Percentiles rank a stretch among this genome's conserved stretches.
These are phyloP conservation scores for Penicillium ucsense DNA, from an alignment of 495 filamentous ascomycete genomes.

Conservation along the genomic window DNA sequence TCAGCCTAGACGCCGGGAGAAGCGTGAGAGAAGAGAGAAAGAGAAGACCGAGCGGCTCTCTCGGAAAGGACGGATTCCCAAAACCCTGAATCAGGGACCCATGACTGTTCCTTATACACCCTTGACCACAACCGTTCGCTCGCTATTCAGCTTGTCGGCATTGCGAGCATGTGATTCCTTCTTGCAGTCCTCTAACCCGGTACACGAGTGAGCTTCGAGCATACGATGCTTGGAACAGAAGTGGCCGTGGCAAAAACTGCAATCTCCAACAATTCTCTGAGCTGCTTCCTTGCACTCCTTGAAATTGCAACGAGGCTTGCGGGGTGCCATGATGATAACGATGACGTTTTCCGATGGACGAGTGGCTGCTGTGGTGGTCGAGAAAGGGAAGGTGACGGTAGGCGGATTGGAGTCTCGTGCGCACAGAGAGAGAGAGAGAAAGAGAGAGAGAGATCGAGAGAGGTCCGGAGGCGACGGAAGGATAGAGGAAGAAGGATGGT, in stretches of 20 bases:
- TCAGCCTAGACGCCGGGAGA: neutral
- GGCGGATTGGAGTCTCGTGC: neutral
- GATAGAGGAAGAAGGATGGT: neutral
- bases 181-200: constrained; percentile 94
- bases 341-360: neutral
- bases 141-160: constrained; percentile 78
- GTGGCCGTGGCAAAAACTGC: constrained; percentile 85
- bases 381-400: neutral
- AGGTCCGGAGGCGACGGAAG: neutral
- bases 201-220: constrained; percentile 87
- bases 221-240: constrained; percentile 92
- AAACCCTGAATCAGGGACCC: neutral
- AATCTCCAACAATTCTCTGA: constrained; percentile 90
- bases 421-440: neutral
- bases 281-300: constrained; percentile 79
- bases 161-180: constrained; percentile 90
- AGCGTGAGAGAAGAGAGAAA: neutral
- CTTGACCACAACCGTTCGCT: constrained; percentile 67
- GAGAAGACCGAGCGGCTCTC: neutral
- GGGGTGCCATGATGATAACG: constrained; percentile 43
- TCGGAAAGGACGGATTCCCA: neutral
- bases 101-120: constrained; percentile 37
- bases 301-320: constrained; percentile 79
- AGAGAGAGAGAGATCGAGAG: neutral
- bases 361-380: neutral